Base-by-base conservation (phyloP, 768 basidiomycete genomes). In the Trametes elegans region DNA sequence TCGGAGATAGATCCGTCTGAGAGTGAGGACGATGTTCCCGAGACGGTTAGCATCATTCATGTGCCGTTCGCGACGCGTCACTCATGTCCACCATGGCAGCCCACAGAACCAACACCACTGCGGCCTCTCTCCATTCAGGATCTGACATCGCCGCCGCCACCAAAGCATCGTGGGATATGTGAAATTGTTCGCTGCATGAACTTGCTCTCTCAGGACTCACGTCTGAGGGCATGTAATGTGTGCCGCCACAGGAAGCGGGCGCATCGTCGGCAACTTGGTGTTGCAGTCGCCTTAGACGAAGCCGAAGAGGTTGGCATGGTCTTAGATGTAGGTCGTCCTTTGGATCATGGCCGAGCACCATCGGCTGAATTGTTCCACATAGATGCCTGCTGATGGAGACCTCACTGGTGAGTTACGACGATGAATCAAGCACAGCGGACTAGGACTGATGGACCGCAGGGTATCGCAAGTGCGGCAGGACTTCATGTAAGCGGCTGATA, bases 151-250 rank as follows among this genome's bases (percentile, higher is more conserved):
- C 23, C 23, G 23, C 45, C n/a, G 3, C 31, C 29, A n/a, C 34
- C 21, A 19, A 57, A 51, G 32, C 41, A 53, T 31, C 44, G 40
- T 18, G 36, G 49, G 27, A 53, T 58, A 7, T 67, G 66, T 48
- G 35, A 43, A n/a, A 55, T 49, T 6, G n/a, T 24, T 3, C 27
- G 38, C 11, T 67, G 66, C 23, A 58, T 50, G 44, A 67, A 65
- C 53, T 49, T 67, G 13, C 49, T 67, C 19, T 2, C 38, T 5
- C 59, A 41, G 13, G 45, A 43, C 23, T 45, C 57, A 23, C 46
- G 45, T 46, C 56, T 57, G 59, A 55, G 61, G 48, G 38, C 45
- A 16, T 67, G 66, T 58, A 31, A 54, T 10, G 16, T 19, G 2
- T 67, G 66, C 44, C 54, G 61, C 0, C n/a, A 29, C 18, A 36